A percentile compares a stretch with the other conserved stretches of the same genome.
Conservation (phyloP, 2,329 filamentous ascomycete species). For the Aspergillus brasiliensis region DNA sequence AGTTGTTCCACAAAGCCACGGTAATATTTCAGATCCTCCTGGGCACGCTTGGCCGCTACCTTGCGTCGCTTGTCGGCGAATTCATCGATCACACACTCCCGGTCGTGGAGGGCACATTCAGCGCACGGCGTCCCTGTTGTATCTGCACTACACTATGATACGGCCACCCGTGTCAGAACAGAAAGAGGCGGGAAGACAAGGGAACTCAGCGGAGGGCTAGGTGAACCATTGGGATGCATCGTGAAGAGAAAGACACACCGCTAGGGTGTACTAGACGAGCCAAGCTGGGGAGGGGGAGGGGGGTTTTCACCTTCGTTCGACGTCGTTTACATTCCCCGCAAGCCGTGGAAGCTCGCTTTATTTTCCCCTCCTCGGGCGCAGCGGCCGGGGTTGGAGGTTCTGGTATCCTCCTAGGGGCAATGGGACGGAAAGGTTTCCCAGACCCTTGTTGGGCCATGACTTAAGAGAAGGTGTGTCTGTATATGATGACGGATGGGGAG, state of each 20-base stretch:
- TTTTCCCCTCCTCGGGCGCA: conserved; percentile 33
- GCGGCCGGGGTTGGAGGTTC: conserved; percentile 20
- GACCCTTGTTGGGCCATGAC: conserved; percentile 33
- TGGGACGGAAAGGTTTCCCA: conserved; percentile 30
- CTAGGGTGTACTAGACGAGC: neutral
- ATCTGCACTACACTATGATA: conserved; percentile 32
- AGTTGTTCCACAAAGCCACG: conserved; percentile 31
- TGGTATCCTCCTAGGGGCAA: conserved; percentile 33
- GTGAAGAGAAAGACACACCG: neutral
- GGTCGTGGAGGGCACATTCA: conserved; percentile 36
- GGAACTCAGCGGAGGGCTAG: neutral
- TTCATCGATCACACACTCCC: conserved; percentile 39
- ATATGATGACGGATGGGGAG: neutral
- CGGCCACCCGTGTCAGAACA: conserved; percentile 4
- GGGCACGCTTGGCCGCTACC: conserved; percentile 29
- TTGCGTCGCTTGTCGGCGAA: conserved; percentile 41
- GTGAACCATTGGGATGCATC: neutral
- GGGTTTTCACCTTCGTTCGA: conserved; percentile 37
- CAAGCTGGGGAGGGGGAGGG: neutral
- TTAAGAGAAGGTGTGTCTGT: conserved; percentile 7
- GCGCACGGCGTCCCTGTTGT: conserved; percentile 31
- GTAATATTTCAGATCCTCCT: conserved; percentile 34
- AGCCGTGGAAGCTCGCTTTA: conserved; percentile 40
- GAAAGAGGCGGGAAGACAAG: conserved; percentile 15
- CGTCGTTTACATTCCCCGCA: conserved; percentile 41